These are phyloP conservation scores for Saccharata proteae DNA, from an alignment of 2,329 filamentous ascomycete genomes.

Conservation along the genomic window DNA sequence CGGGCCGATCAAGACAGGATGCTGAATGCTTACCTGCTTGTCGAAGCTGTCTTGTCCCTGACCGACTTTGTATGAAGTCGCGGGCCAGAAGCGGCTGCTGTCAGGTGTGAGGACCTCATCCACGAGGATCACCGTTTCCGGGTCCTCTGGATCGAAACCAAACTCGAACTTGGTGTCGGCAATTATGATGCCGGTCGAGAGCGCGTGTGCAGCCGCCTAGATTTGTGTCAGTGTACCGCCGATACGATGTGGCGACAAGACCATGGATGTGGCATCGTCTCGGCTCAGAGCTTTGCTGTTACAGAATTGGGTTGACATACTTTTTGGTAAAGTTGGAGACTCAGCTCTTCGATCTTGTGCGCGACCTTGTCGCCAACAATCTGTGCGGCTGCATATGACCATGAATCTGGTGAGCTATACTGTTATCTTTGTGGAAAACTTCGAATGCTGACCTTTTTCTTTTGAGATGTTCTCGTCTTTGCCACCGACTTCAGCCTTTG, in stretches of 20 bases:
- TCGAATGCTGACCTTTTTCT: slow-evolving; percentile 18
- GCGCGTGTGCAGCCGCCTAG: slow-evolving; percentile 51
- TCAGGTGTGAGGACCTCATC: slow-evolving; percentile 77
- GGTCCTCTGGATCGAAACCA: slow-evolving; percentile 46
- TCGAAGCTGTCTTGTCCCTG: slow-evolving; percentile 73
- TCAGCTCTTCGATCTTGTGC: slow-evolving; percentile 50
- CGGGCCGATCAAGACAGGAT: slow-evolving; percentile 38
- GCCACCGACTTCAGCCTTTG: slow-evolving; percentile 67
- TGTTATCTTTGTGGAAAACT: too few relatives aligned
- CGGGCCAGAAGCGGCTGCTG: slow-evolving; percentile 73
- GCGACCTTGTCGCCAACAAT: slow-evolving; percentile 57
- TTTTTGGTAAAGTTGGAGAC: slow-evolving; percentile 50
- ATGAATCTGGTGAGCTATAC: background rate
- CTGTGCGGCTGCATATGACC: slow-evolving; percentile 30
- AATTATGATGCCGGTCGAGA: slow-evolving; percentile 58
- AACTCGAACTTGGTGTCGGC: slow-evolving; percentile 73
- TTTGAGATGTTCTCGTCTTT: slow-evolving; percentile 70
- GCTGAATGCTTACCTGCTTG: slow-evolving; percentile 37
- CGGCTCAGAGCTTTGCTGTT: background rate
- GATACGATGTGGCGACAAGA: too few relatives aligned
- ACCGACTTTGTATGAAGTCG: slow-evolving; percentile 59
- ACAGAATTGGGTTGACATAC: slow-evolving; percentile 15
- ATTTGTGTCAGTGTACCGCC: too few relatives aligned
- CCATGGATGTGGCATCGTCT: too few relatives aligned
- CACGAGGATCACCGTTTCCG: slow-evolving; percentile 54